Evolutionary conservation across 768 basidiomycete genomes (phyloP).

Genomic region (Mycena galericulata): DNA sequence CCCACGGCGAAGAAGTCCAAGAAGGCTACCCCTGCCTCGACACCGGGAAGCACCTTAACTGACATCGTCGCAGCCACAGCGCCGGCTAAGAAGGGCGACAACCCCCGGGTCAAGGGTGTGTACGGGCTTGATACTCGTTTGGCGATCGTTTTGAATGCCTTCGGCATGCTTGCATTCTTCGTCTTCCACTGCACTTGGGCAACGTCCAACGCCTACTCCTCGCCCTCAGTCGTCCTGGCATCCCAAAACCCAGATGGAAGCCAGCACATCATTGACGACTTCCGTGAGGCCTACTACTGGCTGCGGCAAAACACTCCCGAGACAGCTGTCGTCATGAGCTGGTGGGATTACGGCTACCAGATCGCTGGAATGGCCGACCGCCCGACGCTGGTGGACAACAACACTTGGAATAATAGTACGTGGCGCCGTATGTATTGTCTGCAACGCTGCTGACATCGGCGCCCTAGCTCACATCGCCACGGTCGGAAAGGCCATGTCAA

Average conservation of each 20-base stretch:
- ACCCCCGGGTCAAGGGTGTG: slow-evolving; percentile 68
- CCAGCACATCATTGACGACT: slow-evolving; percentile 97
- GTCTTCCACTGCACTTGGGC: slow-evolving; percentile 98
- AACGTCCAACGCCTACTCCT: slow-evolving; percentile 94
- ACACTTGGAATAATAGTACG: slow-evolving; percentile 99
- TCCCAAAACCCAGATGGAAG: slow-evolving; percentile 84
- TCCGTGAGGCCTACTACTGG: slow-evolving; percentile 99
- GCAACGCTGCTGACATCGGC: slow-evolving; percentile 20
- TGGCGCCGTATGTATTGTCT: slow-evolving; percentile 32
- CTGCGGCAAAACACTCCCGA: slow-evolving; percentile 93
- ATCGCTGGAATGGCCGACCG: slow-evolving; percentile 99
- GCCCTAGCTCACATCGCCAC: slow-evolving; percentile 93
- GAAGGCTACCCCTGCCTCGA: slow-evolving; percentile 54
- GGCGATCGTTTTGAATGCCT: slow-evolving; percentile 77
- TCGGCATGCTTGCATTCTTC: slow-evolving; percentile 88
- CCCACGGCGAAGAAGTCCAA: slow-evolving; percentile 69
- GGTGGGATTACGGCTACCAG: slow-evolving; percentile 99
- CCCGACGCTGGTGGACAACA: slow-evolving; percentile 97
- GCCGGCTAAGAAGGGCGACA: slow-evolving; percentile 48
- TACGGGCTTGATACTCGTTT: slow-evolving; percentile 89
- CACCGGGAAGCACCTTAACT: slow-evolving; percentile 49
- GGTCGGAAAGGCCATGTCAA: slow-evolving; percentile 98
- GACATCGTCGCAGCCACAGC: slow-evolving; percentile 56
- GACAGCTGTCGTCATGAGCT: slow-evolving; percentile 95
- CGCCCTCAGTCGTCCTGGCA: slow-evolving; percentile 95